Base-by-base conservation (phyloP, 2,329 filamentous ascomycete genomes). In the Canariomyces notabilis region DNA sequence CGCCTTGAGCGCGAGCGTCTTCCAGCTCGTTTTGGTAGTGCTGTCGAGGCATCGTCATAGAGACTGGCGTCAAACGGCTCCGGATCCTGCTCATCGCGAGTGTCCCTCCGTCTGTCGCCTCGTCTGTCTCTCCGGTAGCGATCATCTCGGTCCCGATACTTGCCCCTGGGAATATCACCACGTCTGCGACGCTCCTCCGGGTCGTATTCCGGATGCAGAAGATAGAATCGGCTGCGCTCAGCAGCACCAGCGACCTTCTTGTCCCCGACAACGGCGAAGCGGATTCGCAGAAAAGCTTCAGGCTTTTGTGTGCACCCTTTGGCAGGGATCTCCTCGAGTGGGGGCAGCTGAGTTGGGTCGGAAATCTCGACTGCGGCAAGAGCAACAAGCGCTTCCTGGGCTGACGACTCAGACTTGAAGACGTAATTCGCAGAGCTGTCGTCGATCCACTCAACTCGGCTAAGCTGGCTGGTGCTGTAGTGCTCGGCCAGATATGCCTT, bases 371-470 rank as follows among this genome's bases (percentile, higher is more conserved):
- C 64, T 15, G 69, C 67, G 46, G 74, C 69, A 21, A 85, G 70
- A 6, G 77, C 71, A 20, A 68, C 59, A 16, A 85, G 66, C 15
- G 80, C 81, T 37, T 78, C 72, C 15, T 71, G 67, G 2, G 79
- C 79, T 6, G 64, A 61, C 19, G 65, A 61, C 12, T 79, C 71
- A 6, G 74, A 74, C 32, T 68, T 71, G 68, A 93, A 97, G 42
- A 95, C 67, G 43, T 96, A 73, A 62, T 97, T 97, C 52, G 89
- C 88, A 0, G 89, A 91, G 6, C 80, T 83, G 65, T 98, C 93
- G 64, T 97, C 88, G 55, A 98, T 89, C 93, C 93, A 98, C 68
- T 97, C 89, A 53, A 96, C 74, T 51, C 79, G 76, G 46, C 77
- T 71, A 46, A 82, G 72, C 42, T 70, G 61, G 45, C 75, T 72